Percentiles rank a stretch among this genome's conserved stretches.
Evolutionary conservation across 306 rosid genomes (phyloP).

Genomic region (Trichosanthes truncata): DNA sequence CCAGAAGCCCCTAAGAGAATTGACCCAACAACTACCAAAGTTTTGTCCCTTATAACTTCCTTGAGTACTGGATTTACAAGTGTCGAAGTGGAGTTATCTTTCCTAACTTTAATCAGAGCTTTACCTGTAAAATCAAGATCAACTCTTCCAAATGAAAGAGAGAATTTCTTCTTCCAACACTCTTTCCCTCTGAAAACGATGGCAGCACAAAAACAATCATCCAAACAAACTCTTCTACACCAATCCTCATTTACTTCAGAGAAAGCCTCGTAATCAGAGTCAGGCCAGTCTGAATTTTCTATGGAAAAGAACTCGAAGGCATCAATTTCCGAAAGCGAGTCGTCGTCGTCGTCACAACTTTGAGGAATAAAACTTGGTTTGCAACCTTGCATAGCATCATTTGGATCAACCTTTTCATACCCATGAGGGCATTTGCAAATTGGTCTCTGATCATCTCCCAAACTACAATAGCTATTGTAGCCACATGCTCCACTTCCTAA

Average conservation of each 20-base stretch:
- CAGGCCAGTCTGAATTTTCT: background rate
- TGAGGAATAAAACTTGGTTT: slow-evolving; percentile 23
- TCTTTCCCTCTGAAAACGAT: slow-evolving; percentile 17
- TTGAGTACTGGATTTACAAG: background rate
- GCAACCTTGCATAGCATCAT: slow-evolving; percentile 30
- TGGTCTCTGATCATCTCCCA: slow-evolving; percentile 9
- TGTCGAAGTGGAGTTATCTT: slow-evolving; percentile 12
- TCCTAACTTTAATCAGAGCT: slow-evolving; percentile 33
- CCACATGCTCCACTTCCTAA: slow-evolving; percentile 38
- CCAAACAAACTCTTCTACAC: slow-evolving; percentile 20
- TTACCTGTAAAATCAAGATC: background rate
- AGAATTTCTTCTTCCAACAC: slow-evolving; percentile 37
- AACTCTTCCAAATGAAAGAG: slow-evolving; percentile 33
- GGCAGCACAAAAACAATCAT: slow-evolving; percentile 38
- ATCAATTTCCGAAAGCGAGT: background rate
- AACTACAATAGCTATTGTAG: slow-evolving; percentile 15
- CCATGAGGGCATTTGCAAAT: slow-evolving; percentile 14
- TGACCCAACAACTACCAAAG: slow-evolving; percentile 20
- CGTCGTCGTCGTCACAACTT: slow-evolving; percentile 23
- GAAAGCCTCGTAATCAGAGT: background rate
- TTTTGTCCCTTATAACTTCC: background rate
- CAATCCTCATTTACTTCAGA: slow-evolving; percentile 14
- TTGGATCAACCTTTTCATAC: slow-evolving; percentile 23
- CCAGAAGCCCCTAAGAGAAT: slow-evolving; percentile 31
- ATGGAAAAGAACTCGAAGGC: slow-evolving; percentile 14